phyloP scores from a whole-genome alignment of 2,329 filamentous ascomycete species.

The Botryotinia convoluta region DNA sequence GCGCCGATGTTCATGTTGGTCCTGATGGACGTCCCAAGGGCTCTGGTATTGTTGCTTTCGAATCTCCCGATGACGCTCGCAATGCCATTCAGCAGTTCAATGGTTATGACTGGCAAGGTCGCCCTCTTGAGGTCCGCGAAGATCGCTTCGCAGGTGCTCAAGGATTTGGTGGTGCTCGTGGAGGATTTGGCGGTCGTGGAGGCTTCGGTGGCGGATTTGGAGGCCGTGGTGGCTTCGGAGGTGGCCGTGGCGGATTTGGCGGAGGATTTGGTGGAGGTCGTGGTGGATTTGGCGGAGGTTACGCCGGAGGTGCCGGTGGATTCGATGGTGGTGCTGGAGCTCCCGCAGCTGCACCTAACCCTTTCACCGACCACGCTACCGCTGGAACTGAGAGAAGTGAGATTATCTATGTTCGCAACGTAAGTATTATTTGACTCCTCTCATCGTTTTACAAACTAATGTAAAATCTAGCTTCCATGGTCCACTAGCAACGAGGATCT shows the following conservation, averaged over 20 bases:
- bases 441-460: conserved; percentile 23
- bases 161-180: conserved; percentile 45
- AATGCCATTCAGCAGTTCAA: conserved; percentile 98
- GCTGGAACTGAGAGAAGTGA: conserved; percentile 80
- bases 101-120: conserved; percentile 97
- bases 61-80: conserved; percentile 88
- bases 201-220: conserved; percentile 52
- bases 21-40: conserved; percentile 93
- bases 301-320: conserved; percentile 48
- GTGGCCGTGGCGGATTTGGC: conserved; percentile 56
- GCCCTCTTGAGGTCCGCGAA: conserved; percentile 88
- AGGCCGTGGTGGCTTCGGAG: conserved; percentile 57
- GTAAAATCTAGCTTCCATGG: conserved; percentile 80
- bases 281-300: conserved; percentile 50
- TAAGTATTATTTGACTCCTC: conserved; percentile 50
- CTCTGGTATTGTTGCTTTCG: conserved; percentile 95
- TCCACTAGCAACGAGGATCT: conserved; percentile 98
- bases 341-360: conserved; percentile 66
- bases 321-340: conserved; percentile 40
- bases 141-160: conserved; percentile 78
- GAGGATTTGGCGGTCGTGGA: conserved; percentile 45
- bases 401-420: conserved; percentile 93
- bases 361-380: conserved; percentile 91
- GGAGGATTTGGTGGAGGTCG: conserved; percentile 44
- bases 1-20: conserved; percentile 90